Conservation (phyloP, 2,329 filamentous ascomycete genomes). For the Sporothrix phasma region DNA sequence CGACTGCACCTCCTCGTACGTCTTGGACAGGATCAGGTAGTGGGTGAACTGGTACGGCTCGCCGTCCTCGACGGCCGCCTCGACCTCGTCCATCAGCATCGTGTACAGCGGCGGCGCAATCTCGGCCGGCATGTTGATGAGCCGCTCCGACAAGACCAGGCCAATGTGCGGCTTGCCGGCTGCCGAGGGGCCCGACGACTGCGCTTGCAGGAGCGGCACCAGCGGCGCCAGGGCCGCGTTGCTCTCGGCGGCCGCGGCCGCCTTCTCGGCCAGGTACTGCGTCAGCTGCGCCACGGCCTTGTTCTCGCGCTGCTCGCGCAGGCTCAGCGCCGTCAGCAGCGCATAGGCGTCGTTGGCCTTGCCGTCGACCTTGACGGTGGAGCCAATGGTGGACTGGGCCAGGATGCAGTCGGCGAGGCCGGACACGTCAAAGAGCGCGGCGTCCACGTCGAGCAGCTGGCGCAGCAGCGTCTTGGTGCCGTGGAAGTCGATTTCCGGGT, state of each 20-base stretch:
- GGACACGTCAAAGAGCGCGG: conserved; percentile 76
- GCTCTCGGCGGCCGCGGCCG: conserved; percentile 31
- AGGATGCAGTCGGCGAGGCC: conserved; percentile 74
- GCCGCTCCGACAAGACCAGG: conserved; percentile 78
- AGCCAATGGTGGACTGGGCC: conserved; percentile 77
- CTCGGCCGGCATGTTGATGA: conserved; percentile 95
- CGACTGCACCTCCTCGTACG: conserved; percentile 82
- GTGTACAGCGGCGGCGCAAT: conserved; percentile 88
- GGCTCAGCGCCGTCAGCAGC: conserved; percentile 79
- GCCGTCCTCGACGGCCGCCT: conserved; percentile 77
- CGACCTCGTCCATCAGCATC: conserved; percentile 87
- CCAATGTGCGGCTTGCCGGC: conserved; percentile 49
- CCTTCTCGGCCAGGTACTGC: conserved; percentile 57
- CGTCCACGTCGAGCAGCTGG: conserved; percentile 86
- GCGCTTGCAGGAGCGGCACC: conserved; percentile 40
- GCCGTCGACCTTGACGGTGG: conserved; percentile 94
- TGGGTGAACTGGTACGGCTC: conserved; percentile 91
- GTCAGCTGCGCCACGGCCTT: conserved; percentile 60
- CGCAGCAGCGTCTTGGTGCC: conserved; percentile 82
- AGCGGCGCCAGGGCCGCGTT: conserved; percentile 42
- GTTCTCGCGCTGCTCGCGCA: conserved; percentile 67
- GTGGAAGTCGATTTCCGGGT: conserved; percentile 83
- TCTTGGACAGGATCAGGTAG: conserved; percentile 84
- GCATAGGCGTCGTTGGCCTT: conserved; percentile 89
- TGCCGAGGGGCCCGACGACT: conserved; percentile 23